These are phyloP conservation scores for Haematococcus lacustris DNA, from an alignment of 139 green algal species.

Conservation along the genomic window DNA sequence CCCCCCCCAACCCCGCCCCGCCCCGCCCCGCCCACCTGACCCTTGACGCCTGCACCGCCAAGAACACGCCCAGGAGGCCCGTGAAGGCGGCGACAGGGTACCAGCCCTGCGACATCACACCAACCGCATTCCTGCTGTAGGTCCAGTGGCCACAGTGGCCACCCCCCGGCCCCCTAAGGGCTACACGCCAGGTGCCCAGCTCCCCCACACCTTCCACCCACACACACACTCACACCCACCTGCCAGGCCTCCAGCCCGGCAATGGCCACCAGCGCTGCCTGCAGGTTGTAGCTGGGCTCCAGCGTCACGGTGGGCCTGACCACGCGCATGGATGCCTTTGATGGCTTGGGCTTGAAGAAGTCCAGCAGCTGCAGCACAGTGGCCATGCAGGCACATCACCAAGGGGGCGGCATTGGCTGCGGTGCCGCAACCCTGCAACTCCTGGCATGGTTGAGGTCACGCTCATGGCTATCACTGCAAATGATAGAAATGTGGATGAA, in stretches of 20 bases:
- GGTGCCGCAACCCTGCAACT: background rate
- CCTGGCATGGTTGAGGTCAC: background rate
- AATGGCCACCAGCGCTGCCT: constrained; percentile 28
- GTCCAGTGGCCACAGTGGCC: too few species aligned
- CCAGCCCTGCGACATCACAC: too few species aligned
- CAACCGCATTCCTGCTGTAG: too few species aligned
- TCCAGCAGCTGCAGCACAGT: constrained; percentile 3
- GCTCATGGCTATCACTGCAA: too few species aligned
- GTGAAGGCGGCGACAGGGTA: constrained; percentile 25
- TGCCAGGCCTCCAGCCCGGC: constrained; percentile 26
- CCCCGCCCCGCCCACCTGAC: constrained; percentile 44
- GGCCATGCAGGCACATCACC: background rate
- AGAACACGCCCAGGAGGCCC: constrained; percentile 63
- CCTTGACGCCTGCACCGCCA: constrained; percentile 61
- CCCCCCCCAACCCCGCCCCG: too few species aligned
- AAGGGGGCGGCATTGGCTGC: background rate
- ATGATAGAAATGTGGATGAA: too few species aligned
- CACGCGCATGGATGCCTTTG: too few species aligned
- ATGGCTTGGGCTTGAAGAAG: constrained; percentile 17
- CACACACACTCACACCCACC: too few species aligned
- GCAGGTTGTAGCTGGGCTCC: constrained; percentile 39
- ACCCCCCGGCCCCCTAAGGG: too few species aligned
- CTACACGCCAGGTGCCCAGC: too few species aligned
- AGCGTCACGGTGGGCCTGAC: constrained; percentile 26
- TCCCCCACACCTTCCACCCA: too few species aligned